Percentiles rank a stretch among this genome's conserved stretches.
Conservation (phyloP, 768 basidiomycete species). For the Mycena floridula region DNA sequence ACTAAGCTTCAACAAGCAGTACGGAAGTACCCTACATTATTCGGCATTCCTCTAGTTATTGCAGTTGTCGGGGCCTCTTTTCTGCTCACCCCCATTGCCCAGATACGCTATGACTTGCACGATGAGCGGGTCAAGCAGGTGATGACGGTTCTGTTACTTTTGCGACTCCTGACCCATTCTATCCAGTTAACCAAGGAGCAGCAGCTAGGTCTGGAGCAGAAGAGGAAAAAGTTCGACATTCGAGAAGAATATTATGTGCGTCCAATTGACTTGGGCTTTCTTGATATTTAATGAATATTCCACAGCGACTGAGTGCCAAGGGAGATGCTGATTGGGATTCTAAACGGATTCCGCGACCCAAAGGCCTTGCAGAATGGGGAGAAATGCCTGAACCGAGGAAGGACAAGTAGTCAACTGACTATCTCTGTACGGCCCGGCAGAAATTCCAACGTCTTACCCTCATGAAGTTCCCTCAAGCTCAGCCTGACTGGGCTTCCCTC, state of each 20-base stretch:
- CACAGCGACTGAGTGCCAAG: slow-evolving; percentile 58
- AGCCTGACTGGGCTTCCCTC: slow-evolving; percentile 6
- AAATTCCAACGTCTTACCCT: no score
- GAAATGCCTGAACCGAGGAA: no score
- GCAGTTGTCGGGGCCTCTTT: slow-evolving; percentile 86
- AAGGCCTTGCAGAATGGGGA: no score
- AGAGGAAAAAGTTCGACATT: slow-evolving; percentile 82
- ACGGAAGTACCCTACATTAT: slow-evolving; percentile 60
- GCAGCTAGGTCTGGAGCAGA: slow-evolving; percentile 63
- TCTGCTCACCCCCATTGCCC: slow-evolving; percentile 76
- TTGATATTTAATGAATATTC: background rate
- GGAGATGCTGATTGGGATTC: slow-evolving; percentile 80
- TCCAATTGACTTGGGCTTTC: slow-evolving; percentile 35
- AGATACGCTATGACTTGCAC: slow-evolving; percentile 87
- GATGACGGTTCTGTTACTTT: background rate
- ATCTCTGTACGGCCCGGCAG: no score
- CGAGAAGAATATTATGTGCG: slow-evolving; percentile 97
- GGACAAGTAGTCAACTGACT: no score
- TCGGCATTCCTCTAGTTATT: slow-evolving; percentile 83
- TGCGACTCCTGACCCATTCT: background rate
- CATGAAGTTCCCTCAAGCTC: slow-evolving; percentile 1
- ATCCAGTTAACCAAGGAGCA: slow-evolving; percentile 68
- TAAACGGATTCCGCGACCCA: slow-evolving; percentile 75
- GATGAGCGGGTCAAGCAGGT: slow-evolving; percentile 74
- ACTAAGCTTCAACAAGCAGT: slow-evolving; percentile 36